Conservation (phyloP, 108 stramenopile genomes). For the Cyclotella atomus region DNA sequence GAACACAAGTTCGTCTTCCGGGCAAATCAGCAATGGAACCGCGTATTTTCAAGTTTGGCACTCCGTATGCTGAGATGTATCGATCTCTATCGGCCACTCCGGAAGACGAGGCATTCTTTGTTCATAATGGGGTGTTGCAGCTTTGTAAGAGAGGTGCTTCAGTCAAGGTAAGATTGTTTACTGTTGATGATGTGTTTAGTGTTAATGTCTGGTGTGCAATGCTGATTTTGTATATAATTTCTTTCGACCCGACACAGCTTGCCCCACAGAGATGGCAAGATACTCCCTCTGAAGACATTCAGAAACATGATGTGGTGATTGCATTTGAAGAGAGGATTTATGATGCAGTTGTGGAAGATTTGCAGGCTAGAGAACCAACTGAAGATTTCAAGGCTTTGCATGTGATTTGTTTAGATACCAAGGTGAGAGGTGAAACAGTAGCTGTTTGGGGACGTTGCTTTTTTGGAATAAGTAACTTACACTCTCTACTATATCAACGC, state of each 20-base stretch:
- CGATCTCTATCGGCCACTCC: conserved; percentile 71
- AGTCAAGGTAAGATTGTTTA: conserved; percentile 58
- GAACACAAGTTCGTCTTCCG: conserved; percentile 85
- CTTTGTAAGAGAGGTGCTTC: conserved; percentile 87
- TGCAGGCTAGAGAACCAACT: conserved; percentile 89
- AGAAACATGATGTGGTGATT: conserved; percentile 87
- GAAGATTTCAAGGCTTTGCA: conserved; percentile 89
- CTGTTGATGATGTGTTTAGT: background rate
- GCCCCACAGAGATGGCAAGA: conserved; percentile 94
- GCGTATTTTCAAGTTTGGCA: conserved; percentile 89
- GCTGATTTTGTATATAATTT: background rate
- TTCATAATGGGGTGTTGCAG: conserved; percentile 84
- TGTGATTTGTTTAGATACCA: conserved; percentile 92
- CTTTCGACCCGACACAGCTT: background rate
- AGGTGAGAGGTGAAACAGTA: too few species aligned
- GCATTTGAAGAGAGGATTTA: conserved; percentile 93
- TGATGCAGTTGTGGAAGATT: conserved; percentile 92
- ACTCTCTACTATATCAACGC: background rate
- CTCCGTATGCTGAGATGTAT: conserved; percentile 90
- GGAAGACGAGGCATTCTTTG: conserved; percentile 87
- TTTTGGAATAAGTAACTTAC: too few species aligned
- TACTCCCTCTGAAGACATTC: conserved; percentile 56
- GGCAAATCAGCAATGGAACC: conserved; percentile 81
- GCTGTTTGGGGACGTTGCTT: too few species aligned
- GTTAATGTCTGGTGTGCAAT: background rate